A percentile compares a stretch with the other conserved stretches of the same genome.
phyloP scores from a whole-genome alignment of 2,329 filamentous ascomycete species.

The Aspergillus chevalieri region DNA sequence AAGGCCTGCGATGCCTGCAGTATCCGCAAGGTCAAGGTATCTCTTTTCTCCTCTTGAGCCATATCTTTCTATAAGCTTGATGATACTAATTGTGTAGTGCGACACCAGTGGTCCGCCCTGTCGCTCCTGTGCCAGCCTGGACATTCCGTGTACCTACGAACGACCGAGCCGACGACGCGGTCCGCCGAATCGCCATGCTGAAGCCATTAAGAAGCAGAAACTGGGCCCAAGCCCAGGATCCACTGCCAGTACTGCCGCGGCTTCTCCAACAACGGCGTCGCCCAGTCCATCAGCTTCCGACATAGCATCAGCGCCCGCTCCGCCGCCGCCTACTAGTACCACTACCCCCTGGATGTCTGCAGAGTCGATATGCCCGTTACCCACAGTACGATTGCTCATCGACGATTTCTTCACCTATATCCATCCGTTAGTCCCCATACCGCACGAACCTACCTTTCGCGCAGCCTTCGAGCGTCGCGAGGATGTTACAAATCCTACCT shows the following conservation, averaged over 20 bases:
- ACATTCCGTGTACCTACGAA: slow-evolving; percentile 63
- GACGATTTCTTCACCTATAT: slow-evolving; percentile 46
- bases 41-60: slow-evolving; percentile 2
- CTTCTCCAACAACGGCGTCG: slow-evolving; percentile 23
- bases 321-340: slow-evolving; percentile 21
- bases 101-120: slow-evolving; percentile 62
- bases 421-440: slow-evolving; percentile 41
- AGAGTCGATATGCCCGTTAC: slow-evolving; percentile 41
- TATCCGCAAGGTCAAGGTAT: slow-evolving; percentile 49
- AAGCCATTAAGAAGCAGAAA: slow-evolving; percentile 59
- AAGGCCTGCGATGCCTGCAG: slow-evolving; percentile 51
- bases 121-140: slow-evolving; percentile 57
- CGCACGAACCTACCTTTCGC: slow-evolving; percentile 43
- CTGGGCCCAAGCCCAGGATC: slow-evolving; percentile 33
- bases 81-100: slow-evolving; percentile 41
- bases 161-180: slow-evolving; percentile 58
- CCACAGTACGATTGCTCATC: slow-evolving; percentile 35
- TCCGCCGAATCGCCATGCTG: slow-evolving; percentile 61
- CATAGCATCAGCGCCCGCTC: slow-evolving; percentile 30
- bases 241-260: slow-evolving; percentile 33
- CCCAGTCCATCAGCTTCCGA: slow-evolving; percentile 40
- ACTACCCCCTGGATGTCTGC: slow-evolving; percentile 43
- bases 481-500: slow-evolving; percentile 36
- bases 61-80: slow-evolving; percentile 5
- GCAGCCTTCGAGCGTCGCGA: slow-evolving; percentile 38